Evolutionary conservation across 139 green algal genomes (phyloP), one percentile per base, ranked within the genome.

Genomic region (Coelastrella sp.): DNA sequence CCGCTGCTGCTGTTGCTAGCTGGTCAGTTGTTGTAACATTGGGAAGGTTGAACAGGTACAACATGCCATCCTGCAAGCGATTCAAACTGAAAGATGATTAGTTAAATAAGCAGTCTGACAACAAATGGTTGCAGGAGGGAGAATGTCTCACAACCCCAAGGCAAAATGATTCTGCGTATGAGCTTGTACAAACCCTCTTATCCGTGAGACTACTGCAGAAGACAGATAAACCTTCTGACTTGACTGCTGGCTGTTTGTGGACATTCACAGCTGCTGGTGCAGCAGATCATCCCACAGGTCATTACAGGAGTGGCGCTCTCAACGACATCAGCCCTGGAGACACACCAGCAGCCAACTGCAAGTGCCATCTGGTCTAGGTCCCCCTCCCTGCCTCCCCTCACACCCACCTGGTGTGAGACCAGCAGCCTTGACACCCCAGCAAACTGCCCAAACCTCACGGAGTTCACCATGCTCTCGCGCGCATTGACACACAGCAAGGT

Each of bases 401-500:
- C 0, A 24, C 83, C 7, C 9, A 88, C 84, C 84, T 88, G 84
- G 22, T 88, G 84, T 8, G 84, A 35, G 66, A 88, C 84, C 84
- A 88, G 68, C 68, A 88, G 8, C 14, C 84, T 72, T 6, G 15
- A 19, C 68, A 35, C 27, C 25, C 84, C 84, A 9, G 58, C 66
- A 88, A 88, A 88, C 25, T 65, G 25, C 17, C 84, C 84, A 81
- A 88, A 88, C 12, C 84, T 49, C 68, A 88, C 84, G 4, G 84
- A 80, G 84, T 88, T 88, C n/a, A 88, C 84, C 84, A 88, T 88
- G 5, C 49, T 88, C 84, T 88, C 84, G 63, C 82, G 68, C 7
- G 8, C 49, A 56, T 35, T 58, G 7, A 19, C 56, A 68, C 84
- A 88, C 66, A 88, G 49, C 84, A 88, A 57, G 27, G 84, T 88